Evolutionary conservation across 768 basidiomycete species (phyloP), one percentile per base, ranked within the genome.

Genomic region (Hortiboletus campestris): DNA sequence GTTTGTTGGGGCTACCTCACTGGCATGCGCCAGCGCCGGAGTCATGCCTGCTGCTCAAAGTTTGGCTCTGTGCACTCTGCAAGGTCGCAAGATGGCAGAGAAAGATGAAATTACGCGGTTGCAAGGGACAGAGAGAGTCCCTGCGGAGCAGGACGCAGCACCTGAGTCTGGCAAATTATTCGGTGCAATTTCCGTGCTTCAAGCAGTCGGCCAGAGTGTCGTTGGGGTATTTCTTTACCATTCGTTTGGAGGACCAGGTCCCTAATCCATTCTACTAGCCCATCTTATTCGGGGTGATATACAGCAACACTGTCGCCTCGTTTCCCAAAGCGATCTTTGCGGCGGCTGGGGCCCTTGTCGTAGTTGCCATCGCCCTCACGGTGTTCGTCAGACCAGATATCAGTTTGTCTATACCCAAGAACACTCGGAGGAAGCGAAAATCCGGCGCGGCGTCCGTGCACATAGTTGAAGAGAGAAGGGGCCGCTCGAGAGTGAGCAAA

Each of bases 241-340:
- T 41, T 42, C 41, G 44, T 41, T 49, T 29, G 44, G 38, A 42
- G 32, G 28, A 16, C 38, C 62, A 74, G 7, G 11, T 32, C 10
- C 31, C 38, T 61, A 3, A 63, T 34, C 6, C 19, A 17, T 52
- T 13, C 14, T 17, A 11, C 51, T 77, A 90, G 89, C 89, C 89
- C 7, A 72, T 82, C 40, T 60, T 91, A 6, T 91, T 88, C 64
- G 88, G 85, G 6, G 46, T 83, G 43, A 78, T 86, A 20, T 92
- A 89, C 68, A 78, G 82, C 51, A 69, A 68, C 35, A 88, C 84
- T 3, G 87, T 90, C 32, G 82, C 78, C 0, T 74, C 71, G 19
- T 87, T 78, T 64, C 89, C 89, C 0, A 82, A 83, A 71, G 80
- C 85, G 1, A 84, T 91, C 62, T 91, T 91, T 60, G 77, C 71